Conservation (phyloP, 192 early-diverging fungal genomes). For the Lobosporangium transversale region DNA sequence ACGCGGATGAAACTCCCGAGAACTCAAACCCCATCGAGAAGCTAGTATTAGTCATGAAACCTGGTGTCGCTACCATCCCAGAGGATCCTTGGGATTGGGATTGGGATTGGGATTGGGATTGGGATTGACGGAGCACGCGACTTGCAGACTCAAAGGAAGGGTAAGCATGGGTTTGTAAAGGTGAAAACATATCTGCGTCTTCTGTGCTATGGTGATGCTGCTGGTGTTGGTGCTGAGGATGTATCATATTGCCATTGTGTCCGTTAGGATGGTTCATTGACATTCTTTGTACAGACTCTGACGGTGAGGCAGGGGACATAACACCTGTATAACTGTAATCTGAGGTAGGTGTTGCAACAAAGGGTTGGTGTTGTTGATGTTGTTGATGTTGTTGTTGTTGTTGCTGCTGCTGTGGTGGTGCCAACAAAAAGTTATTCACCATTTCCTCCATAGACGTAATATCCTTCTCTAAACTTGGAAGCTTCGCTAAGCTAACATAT, state of each 20-base stretch:
- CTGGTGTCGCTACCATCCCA: too few relatives aligned
- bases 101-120: too few relatives aligned
- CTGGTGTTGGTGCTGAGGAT: constrained; percentile 1
- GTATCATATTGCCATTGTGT: background rate
- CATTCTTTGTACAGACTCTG: constrained; percentile 45
- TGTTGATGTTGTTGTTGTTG: constrained; percentile 3
- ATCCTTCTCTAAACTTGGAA: constrained; percentile 43
- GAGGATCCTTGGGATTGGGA: too few relatives aligned
- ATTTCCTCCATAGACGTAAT: constrained; percentile 46
- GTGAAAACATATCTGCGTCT: constrained; percentile 47
- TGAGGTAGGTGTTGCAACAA: constrained; percentile 42
- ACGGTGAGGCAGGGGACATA: constrained; percentile 44
- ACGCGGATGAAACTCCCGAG: constrained; percentile 10
- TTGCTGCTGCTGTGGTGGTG: constrained; percentile 7
- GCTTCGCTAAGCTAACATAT: constrained; percentile 42
- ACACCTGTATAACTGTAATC: constrained; percentile 48
- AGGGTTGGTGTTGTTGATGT: constrained; percentile 34
- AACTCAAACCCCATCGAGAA: constrained; percentile 33
- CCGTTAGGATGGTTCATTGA: constrained; percentile 9
- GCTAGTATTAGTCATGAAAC: background rate
- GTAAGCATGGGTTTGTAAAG: constrained; percentile 35
- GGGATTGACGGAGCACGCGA: constrained; percentile 23
- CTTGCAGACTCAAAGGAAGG: constrained; percentile 34
- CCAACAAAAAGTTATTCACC: constrained; percentile 42
- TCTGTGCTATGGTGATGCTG: constrained; percentile 11